Evolutionary conservation across 1,139 yeast genomes (phyloP).

Genomic region (Taphrina communis): DNA sequence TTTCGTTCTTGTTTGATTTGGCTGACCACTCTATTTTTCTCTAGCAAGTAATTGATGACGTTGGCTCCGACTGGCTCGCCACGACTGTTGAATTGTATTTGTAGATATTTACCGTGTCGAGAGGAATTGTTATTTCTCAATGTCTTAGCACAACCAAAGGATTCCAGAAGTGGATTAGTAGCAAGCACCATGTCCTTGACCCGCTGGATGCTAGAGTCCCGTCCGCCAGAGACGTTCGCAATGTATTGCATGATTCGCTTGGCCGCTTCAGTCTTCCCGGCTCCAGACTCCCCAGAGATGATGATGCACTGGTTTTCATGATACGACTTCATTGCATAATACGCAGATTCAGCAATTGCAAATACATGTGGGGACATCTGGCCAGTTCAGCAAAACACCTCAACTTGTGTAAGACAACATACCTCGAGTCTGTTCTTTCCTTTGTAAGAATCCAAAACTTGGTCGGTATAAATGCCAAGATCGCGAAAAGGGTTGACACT

Average conservation of each 20-base stretch:
- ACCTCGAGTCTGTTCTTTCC: slow-evolving; percentile 87
- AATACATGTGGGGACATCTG: slow-evolving; percentile 93
- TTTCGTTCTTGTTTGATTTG: slow-evolving; percentile 92
- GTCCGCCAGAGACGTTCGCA: slow-evolving; percentile 73
- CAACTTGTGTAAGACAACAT: slow-evolving; percentile 50
- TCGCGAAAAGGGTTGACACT: slow-evolving; percentile 97
- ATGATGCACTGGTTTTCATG: slow-evolving; percentile 97
- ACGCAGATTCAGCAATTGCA: slow-evolving; percentile 97
- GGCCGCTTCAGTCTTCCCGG: slow-evolving; percentile 99
- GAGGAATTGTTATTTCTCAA: slow-evolving; percentile 94
- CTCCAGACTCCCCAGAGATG: slow-evolving; percentile 98
- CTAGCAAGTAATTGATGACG: slow-evolving; percentile 90
- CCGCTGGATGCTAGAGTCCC: slow-evolving; percentile 68
- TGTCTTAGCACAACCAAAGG: slow-evolving; percentile 98
- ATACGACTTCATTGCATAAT: slow-evolving; percentile 91
- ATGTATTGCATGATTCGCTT: slow-evolving; percentile 98
- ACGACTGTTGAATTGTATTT: slow-evolving; percentile 79
- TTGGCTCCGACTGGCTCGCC: slow-evolving; percentile 95
- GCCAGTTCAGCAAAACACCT: background rate
- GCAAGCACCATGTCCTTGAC: slow-evolving; percentile 98
- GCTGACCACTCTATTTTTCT: slow-evolving; percentile 92
- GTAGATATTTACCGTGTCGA: slow-evolving; percentile 95
- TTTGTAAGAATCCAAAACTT: slow-evolving; percentile 73
- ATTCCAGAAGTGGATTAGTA: slow-evolving; percentile 92
- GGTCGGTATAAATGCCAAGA: slow-evolving; percentile 88